Evolutionary conservation across 108 stramenopile species (phyloP).

Genomic region (Pseudonitzschia multistriata): DNA sequence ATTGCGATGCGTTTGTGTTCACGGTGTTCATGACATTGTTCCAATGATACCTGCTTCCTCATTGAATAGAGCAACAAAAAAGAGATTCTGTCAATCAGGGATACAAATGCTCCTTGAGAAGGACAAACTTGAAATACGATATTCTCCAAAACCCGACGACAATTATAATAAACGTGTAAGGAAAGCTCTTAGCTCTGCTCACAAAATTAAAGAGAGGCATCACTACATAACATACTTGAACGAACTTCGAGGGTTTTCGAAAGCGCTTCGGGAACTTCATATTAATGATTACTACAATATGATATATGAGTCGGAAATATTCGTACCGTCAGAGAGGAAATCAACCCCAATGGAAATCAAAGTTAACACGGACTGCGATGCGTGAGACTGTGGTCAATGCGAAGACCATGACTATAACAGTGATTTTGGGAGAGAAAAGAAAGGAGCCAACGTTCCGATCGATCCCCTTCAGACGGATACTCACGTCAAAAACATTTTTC

Average conservation of each 20-base stretch:
- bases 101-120: slow-evolving; percentile 2
- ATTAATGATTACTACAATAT: slow-evolving; percentile 15
- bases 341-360: not conserved
- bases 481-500: no score
- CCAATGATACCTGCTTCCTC: slow-evolving; percentile 19
- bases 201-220: slow-evolving; percentile 10
- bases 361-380: not conserved
- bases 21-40: slow-evolving; percentile 19
- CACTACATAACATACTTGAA: slow-evolving; percentile 9
- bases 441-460: no score
- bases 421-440: not conserved
- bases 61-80: not conserved
- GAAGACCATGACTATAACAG: not conserved
- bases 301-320: not conserved
- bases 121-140: not conserved
- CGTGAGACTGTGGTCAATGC: not conserved
- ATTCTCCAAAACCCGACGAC: slow-evolving; percentile 1
- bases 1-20: slow-evolving; percentile 18
- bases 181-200: not conserved
- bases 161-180: not conserved
- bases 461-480: no score
- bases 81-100: slow-evolving; percentile 4
- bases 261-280: not conserved
- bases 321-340: not conserved
- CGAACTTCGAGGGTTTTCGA: not conserved